Evolutionary conservation across 495 filamentous ascomycete genomes (phyloP).

Genomic region (Penicillium flavigenum): DNA sequence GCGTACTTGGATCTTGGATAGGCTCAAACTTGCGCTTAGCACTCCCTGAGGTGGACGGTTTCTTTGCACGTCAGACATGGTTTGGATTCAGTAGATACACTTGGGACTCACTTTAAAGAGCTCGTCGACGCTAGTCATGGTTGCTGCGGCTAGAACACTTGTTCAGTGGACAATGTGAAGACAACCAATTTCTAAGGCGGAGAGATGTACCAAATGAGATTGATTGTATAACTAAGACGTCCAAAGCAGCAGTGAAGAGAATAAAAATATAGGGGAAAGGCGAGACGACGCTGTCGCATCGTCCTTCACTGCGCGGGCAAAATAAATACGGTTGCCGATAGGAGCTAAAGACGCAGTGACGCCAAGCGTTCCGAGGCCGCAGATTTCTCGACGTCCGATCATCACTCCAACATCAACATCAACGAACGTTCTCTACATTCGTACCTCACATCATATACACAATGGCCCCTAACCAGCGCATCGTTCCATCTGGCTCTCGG

Average conservation of each 20-base stretch:
- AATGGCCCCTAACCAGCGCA: slow-evolving; percentile 47
- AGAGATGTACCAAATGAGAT: neutral
- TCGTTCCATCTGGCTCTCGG: slow-evolving; percentile 35
- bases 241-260: neutral
- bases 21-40: slow-evolving; percentile 79
- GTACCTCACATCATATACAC: slow-evolving; percentile 16
- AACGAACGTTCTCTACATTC: slow-evolving; percentile 5
- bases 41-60: slow-evolving; percentile 42
- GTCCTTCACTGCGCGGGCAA: slow-evolving; percentile 29
- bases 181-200: neutral
- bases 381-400: slow-evolving; percentile 44
- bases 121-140: slow-evolving; percentile 77
- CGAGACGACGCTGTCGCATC: slow-evolving; percentile 11
- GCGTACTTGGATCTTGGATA: slow-evolving; percentile 67
- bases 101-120: slow-evolving; percentile 69
- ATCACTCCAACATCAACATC: slow-evolving; percentile 15
- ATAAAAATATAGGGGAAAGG: neutral
- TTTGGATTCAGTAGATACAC: neutral
- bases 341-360: slow-evolving; percentile 41
- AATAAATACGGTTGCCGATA: slow-evolving; percentile 37
- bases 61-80: slow-evolving; percentile 35
- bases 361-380: slow-evolving; percentile 39
- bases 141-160: slow-evolving; percentile 20
- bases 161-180: neutral
- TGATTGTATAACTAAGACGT: neutral